Percentiles rank a stretch among this genome's conserved stretches.
Evolutionary conservation across 176 grass and related monocot genomes (phyloP).

Genomic region (Chrysopogon serrulatus): DNA sequence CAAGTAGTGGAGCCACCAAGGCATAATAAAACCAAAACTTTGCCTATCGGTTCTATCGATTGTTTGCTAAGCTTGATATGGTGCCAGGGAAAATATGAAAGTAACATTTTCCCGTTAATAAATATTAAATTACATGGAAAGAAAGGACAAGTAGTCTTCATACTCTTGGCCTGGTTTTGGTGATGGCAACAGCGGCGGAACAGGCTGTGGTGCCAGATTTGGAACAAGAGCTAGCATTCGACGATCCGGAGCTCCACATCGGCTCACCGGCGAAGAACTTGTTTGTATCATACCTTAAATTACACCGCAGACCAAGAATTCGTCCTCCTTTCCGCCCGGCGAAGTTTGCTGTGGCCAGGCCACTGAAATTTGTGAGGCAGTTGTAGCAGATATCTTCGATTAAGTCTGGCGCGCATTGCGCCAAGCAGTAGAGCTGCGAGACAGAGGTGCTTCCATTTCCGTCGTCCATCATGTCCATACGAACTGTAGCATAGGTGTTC

Average conservation of each 20-base stretch:
- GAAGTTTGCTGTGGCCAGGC: not conserved
- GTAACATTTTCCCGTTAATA: too few relatives aligned
- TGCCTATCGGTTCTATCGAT: too few relatives aligned
- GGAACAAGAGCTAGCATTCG: not conserved
- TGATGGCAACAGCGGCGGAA: too few relatives aligned
- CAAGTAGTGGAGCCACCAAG: not conserved
- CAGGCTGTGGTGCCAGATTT: not conserved
- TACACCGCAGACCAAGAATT: slow-evolving; percentile 15
- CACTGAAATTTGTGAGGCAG: slow-evolving; percentile 17
- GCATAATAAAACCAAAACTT: not conserved
- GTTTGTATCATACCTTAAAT: slow-evolving; percentile 17
- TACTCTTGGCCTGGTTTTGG: not conserved
- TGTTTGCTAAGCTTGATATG: too few relatives aligned
- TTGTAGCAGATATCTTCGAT: not conserved
- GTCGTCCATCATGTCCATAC: not conserved
- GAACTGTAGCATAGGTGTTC: not conserved
- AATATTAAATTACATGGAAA: too few relatives aligned
- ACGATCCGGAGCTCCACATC: not conserved
- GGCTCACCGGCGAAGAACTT: slow-evolving; percentile 25
- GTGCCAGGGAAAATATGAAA: too few relatives aligned
- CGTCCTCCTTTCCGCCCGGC: not conserved
- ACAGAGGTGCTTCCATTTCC: not conserved
- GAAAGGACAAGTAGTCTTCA: not conserved
- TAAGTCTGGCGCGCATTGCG: slow-evolving; percentile 25
- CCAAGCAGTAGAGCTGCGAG: not conserved